These are phyloP conservation scores for Claviceps cyperi DNA, from an alignment of 2,329 filamentous ascomycete species.

Conservation along the genomic window DNA sequence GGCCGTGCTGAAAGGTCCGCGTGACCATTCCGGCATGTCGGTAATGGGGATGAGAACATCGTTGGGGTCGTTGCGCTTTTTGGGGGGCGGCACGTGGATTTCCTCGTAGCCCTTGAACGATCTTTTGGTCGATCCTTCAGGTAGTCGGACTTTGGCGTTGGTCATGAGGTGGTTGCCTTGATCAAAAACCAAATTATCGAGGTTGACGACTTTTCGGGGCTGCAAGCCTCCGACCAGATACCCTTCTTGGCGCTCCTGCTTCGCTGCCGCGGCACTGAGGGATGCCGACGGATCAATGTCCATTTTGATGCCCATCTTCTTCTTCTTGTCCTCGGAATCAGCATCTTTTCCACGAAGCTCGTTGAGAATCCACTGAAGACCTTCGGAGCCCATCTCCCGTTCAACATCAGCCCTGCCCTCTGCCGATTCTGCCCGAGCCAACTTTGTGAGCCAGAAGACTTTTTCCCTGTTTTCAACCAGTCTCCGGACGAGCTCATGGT, in stretches of 20 bases:
- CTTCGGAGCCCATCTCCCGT: constrained; percentile 81
- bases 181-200: constrained; percentile 93
- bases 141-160: constrained; percentile 88
- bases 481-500: constrained; percentile 82
- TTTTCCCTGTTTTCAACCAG: constrained; percentile 86
- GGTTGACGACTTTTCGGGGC: constrained; percentile 75
- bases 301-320: constrained; percentile 84
- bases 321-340: constrained; percentile 42
- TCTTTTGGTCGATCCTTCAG: constrained; percentile 86
- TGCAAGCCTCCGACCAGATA: constrained; percentile 69
- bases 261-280: constrained; percentile 33
- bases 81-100: constrained; percentile 89
- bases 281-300: constrained; percentile 65
- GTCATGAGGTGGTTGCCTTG: constrained; percentile 99
- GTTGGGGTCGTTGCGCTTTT: constrained; percentile 66
- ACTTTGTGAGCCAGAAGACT: constrained; percentile 85
- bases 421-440: constrained; percentile 69
- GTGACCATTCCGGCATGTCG: constrained; percentile 86
- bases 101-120: constrained; percentile 98
- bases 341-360: constrained; percentile 66
- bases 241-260: constrained; percentile 46
- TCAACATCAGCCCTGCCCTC: constrained; percentile 65
- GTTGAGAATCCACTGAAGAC: constrained; percentile 72
- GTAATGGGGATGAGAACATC: constrained; percentile 73
- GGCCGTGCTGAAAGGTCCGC: constrained; percentile 68